Base-by-base conservation (phyloP, 495 filamentous ascomycete species). In the Evernia prunastri region DNA sequence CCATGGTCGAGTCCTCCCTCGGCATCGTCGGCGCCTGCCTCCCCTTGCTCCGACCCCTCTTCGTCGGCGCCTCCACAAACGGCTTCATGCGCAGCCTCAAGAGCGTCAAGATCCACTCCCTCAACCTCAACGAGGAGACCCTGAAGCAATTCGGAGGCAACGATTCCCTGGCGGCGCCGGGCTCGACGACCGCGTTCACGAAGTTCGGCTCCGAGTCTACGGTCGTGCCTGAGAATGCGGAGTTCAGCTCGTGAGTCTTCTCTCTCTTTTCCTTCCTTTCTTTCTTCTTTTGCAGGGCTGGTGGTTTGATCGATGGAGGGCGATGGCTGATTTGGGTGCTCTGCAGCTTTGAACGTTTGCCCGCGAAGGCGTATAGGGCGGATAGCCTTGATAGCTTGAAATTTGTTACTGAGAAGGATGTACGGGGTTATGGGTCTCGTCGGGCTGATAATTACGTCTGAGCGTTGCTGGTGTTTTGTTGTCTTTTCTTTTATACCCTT, bases 1-100 rank as follows among this genome's bases (percentile, higher is more conserved):
- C 25, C 11, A 42, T 62, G 25, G 35, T 62, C 29, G 35, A 54
- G 35, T 62, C 49, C 7, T 62, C 36, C 1, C 2, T 40, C 0
- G 60, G 47, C 35, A 31, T 54, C 25, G 49, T 62, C 12, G 60
- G 49, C 29, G 47, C 60, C 25, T 62, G 60, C 36, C 60, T 62
- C 11, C 60, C 49, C 4, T 56, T 62, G 13, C 29, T 62, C 25
- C 23, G 60, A 18, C 37, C 60, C 1, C 25, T 56, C 47, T 56
- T 56, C 36, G 42, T 54, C 7, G 51, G 51, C 5, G 29, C 51
- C 20, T 31, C 51, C 6, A 33, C 51, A 54, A 31, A 33, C 6
- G 51, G 51, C 51, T 54, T 54, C 51, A 54, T 54, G 51, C 51
- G 51, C 29, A 54, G 51, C 29, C 51, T 54, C 13, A 54, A 54